These are phyloP conservation scores for Chlorella sp. DNA, from an alignment of 139 green algal species.

Conservation along the genomic window DNA sequence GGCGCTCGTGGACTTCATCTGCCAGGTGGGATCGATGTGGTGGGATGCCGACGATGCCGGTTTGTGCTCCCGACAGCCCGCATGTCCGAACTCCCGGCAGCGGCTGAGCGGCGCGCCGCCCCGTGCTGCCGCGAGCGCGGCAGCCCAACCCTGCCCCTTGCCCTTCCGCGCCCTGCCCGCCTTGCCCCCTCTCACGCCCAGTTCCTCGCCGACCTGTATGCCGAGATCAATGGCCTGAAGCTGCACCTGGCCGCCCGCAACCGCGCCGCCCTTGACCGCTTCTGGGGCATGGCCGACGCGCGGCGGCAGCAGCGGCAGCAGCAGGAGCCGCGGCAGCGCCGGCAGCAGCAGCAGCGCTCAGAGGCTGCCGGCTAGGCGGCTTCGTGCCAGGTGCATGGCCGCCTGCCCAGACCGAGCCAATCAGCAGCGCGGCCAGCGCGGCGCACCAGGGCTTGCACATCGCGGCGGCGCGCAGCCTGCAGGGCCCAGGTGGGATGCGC, in stretches of 20 bases:
- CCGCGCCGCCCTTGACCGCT: background rate
- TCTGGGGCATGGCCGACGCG: constrained; percentile 7
- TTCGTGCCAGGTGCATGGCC: too few relatives aligned
- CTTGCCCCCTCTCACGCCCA: too few relatives aligned
- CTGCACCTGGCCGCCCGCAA: constrained; percentile 42
- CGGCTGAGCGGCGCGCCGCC: background rate
- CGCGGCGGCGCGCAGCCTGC: too few relatives aligned
- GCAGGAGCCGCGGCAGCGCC: background rate
- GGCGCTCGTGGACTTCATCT: constrained; percentile 67
- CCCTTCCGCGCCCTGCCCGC: background rate
- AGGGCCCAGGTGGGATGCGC: too few relatives aligned
- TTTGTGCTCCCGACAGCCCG: too few relatives aligned
- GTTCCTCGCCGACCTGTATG: constrained; percentile 68
- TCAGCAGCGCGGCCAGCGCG: too few relatives aligned
- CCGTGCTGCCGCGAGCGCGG: background rate
- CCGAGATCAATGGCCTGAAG: constrained; percentile 70
- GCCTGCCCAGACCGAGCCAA: too few relatives aligned
- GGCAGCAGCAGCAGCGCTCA: background rate
- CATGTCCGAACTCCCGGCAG: background rate
- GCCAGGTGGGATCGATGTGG: constrained; percentile 26
- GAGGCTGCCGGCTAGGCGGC: too few relatives aligned
- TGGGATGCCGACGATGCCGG: too few relatives aligned
- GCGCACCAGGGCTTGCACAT: too few relatives aligned
- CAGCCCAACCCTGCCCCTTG: background rate
- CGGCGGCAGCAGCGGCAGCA: background rate